Conservation (phyloP, 23 red algal genomes). For the Agarophyton chilense region DNA sequence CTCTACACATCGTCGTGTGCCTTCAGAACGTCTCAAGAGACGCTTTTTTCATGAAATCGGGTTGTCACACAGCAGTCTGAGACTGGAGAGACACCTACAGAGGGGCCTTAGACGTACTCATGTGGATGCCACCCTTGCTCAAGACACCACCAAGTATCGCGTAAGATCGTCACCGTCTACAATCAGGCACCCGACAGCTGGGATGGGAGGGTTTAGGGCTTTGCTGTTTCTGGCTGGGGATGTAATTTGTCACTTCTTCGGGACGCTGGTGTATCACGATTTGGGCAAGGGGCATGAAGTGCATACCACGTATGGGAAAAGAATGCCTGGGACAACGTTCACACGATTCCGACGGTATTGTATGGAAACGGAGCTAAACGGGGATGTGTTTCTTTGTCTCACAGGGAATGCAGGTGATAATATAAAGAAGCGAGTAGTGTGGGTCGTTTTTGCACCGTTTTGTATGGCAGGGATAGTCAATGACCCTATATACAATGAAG, state of each 20-base stretch:
- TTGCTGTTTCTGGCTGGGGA: background rate
- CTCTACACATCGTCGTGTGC: background rate
- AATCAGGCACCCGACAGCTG: constrained; percentile 37
- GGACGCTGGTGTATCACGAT: constrained; percentile 30
- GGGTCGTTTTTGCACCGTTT: constrained; percentile 14
- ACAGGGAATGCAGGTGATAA: background rate
- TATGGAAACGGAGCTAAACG: constrained; percentile 8
- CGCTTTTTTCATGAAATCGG: background rate
- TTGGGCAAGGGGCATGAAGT: background rate
- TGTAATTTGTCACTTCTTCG: constrained; percentile 15
- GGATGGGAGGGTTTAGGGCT: constrained; percentile 5
- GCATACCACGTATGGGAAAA: background rate
- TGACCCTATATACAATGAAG: background rate
- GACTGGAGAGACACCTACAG: constrained; percentile 4
- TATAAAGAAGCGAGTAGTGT: background rate
- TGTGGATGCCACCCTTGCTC: too few relatives aligned
- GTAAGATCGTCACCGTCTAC: too few relatives aligned
- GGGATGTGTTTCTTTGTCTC: background rate
- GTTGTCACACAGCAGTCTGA: background rate
- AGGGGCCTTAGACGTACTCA: background rate
- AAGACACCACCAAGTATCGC: too few relatives aligned
- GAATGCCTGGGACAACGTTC: background rate
- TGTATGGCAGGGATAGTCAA: background rate
- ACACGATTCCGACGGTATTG: background rate
- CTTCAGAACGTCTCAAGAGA: background rate